Base-by-base conservation (phyloP, 2,329 filamentous ascomycete species). In the Whalleya microplaca region DNA sequence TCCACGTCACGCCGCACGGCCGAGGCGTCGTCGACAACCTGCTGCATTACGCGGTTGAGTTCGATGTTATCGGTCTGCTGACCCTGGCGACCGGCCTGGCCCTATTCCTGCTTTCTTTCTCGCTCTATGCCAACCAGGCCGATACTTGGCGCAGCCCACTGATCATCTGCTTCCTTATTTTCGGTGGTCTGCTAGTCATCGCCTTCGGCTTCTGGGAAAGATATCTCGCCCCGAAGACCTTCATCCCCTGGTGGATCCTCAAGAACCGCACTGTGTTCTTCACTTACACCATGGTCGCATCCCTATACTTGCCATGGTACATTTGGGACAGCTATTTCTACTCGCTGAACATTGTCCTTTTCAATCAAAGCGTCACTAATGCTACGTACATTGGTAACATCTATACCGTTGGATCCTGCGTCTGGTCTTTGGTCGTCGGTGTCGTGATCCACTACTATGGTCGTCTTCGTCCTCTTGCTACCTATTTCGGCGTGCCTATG, bases 41-140 rank as follows among this genome's bases (percentile, higher is more conserved):
- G 46, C 68, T 71, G 46, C 74, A 82, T 65, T 84, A 85, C 64
- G 67, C 77, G 32, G 72, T 80, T 48, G 78, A 86, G 56, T 85
- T 86, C 56, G 84, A 87, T 61, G 78, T 79, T 20, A 55, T 80
- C 49, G 83, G 84, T 18, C 75, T 84, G 23, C 56, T 85, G 27
- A 70, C 86, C 6, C 73, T 86, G 62, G 75, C 78, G 21, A 74
- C 72, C n/a, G 84, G 81, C 7, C 78, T 85, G 52, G 75, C 78
- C 7, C 71, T 86, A 23, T 83, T 88, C 66, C 71, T 88, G 21
- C 76, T 88, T 2, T 84, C 86, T 2, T 81, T 89, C 69, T 85
- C 79, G 21, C 75, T 88, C 45, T 77, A 77, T 37, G 66, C 70
- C 8, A 65, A 68, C 60, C 74, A 79, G 27, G 75, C 73, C 53